phyloP scores from a whole-genome alignment of 2,329 filamentous ascomycete genomes.

The Fusarium denticulatum region DNA sequence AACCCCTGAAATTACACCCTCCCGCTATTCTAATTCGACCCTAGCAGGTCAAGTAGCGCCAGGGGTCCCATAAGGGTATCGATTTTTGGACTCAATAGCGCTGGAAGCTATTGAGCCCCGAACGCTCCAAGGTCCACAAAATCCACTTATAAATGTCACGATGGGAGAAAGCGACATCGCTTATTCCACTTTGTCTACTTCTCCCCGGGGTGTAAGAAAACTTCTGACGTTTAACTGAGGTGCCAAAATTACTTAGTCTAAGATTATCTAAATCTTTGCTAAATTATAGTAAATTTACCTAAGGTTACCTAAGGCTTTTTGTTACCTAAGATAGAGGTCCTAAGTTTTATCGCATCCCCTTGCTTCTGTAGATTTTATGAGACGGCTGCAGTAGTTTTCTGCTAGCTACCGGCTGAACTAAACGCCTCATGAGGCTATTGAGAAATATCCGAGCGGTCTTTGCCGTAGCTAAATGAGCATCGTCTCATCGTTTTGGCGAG shows the following conservation, averaged over 20 bases:
- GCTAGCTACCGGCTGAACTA: not conserved
- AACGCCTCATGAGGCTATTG: not conserved
- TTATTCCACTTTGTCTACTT: not conserved
- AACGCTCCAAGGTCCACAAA: not conserved
- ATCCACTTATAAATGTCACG: not conserved
- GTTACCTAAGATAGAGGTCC: too few relatives aligned
- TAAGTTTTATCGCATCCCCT: too few relatives aligned
- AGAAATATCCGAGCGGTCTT: not conserved
- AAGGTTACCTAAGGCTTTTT: too few relatives aligned
- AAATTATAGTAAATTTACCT: too few relatives aligned
- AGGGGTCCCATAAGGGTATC: not conserved
- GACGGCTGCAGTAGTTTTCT: rapidly evolving
- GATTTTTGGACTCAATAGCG: not conserved
- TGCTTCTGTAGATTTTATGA: rapidly evolving
- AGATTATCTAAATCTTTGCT: too few relatives aligned
- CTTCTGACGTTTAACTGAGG: too few relatives aligned
- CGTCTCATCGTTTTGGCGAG: too few relatives aligned
- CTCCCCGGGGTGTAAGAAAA: too few relatives aligned
- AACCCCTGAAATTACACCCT: not conserved
- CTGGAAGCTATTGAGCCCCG: not conserved
- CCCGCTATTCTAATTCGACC: not conserved
- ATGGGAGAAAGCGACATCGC: not conserved
- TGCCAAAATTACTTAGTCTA: too few relatives aligned
- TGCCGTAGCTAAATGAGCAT: not conserved
- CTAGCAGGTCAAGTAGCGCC: not conserved